Conservation (phyloP, 768 basidiomycete species). For the Tulasnella sp. region DNA sequence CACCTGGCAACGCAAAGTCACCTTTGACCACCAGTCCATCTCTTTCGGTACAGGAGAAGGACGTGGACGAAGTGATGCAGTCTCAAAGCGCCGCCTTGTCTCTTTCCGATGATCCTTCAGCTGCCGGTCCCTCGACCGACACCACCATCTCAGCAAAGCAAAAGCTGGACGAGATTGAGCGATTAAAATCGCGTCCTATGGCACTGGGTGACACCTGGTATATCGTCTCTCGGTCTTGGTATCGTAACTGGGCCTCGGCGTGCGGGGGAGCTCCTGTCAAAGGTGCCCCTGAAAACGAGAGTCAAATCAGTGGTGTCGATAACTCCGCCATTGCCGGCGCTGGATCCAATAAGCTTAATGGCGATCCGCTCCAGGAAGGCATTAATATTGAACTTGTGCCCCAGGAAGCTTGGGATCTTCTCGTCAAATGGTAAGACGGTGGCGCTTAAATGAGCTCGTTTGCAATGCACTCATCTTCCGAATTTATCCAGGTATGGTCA, state of each 20-base stretch:
- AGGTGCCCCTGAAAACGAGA: conserved; percentile 39
- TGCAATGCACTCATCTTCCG: not conserved
- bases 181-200: conserved; percentile 40
- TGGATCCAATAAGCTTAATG: conserved; percentile 32
- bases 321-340: conserved; percentile 56
- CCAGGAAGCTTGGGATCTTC: conserved; percentile 53
- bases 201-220: conserved; percentile 67
- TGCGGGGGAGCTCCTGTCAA: conserved; percentile 40
- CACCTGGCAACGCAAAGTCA: conserved; percentile 6
- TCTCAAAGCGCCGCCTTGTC: conserved; percentile 26
- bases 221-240: conserved; percentile 62
- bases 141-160: conserved; percentile 30
- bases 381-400: conserved; percentile 66
- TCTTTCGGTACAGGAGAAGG: conserved; percentile 34
- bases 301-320: conserved; percentile 65
- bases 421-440: conserved; percentile 54
- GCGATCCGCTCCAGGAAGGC: conserved; percentile 20
- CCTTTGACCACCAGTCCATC: conserved; percentile 7
- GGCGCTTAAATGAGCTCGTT: not conserved
- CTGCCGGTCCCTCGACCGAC: conserved; percentile 24
- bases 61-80: conserved; percentile 46
- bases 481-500: conserved; percentile 57
- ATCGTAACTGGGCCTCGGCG: conserved; percentile 62
- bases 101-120: conserved; percentile 14
- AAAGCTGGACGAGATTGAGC: conserved; percentile 43